Evolutionary conservation across 306 rosid species (phyloP), one percentile per base, ranked within the genome.

Genomic region (Sindora glabra): DNA sequence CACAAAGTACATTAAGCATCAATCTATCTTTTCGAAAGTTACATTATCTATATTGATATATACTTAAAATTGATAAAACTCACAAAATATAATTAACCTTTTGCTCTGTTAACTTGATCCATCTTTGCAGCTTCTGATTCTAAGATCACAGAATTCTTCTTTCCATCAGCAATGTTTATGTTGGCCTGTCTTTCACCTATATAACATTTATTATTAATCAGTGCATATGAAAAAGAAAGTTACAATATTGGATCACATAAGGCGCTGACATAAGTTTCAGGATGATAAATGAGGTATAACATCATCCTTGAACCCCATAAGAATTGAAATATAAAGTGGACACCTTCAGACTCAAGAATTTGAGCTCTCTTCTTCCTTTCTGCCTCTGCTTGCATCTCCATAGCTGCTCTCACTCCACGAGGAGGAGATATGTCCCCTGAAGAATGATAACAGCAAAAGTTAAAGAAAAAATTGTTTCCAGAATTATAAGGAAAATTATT

Each of bases 301-400:
- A n/a, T 21, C 61, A 41, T 3, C n/a, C n/a, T n/a, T n/a, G n/a
- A n/a, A n/a, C n/a, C n/a, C n/a, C n/a, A n/a, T n/a, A n/a, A n/a
- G 59, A 65, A 42, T 30, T 45, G 38, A 33, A 67, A 59, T 29
- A 45, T 37, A 50, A 62, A 58, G 38, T 53, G 54, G 40, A 64
- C 55, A 88, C 98, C 98, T 84, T 92, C 98, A 17, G 98, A 92
- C 61, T 86, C 98, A 24, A 92, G 96, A 71, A 92, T 83, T 77
- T 88, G 96, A 72, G 96, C 96, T 78, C 98, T 86, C 85, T 78
- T 92, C 67, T 84, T 89, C 51, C 99, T 80, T 67, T 92, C 99
- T 48, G 99, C 99, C 73, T 89, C 99, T 10, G 99, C 99, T 80
- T 92, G 99, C 99, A 89, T 84, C 76, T 92, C 96, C 99, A 92